Evolutionary conservation across 805 yeast genomes (phyloP).

Genomic region (Phaffomyces thermotolerans): DNA sequence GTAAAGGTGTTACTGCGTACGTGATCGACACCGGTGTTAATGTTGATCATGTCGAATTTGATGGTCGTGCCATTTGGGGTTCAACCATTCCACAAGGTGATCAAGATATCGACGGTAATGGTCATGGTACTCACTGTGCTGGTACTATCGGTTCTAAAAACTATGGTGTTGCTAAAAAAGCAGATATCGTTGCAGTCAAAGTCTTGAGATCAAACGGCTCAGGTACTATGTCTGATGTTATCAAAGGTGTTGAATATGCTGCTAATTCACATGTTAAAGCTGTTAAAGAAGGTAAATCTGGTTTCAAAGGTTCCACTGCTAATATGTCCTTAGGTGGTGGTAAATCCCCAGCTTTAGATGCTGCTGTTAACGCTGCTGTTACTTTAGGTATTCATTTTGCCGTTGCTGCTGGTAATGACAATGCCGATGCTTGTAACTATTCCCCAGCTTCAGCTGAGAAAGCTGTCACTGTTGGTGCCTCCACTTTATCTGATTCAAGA

Average conservation of each 20-base stretch:
- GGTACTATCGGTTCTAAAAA: slow-evolving; percentile 81
- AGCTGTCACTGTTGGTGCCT: slow-evolving; percentile 93
- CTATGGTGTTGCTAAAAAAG: slow-evolving; percentile 81
- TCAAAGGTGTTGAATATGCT: slow-evolving; percentile 80
- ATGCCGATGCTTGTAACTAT: slow-evolving; percentile 84
- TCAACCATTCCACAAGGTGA: slow-evolving; percentile 69
- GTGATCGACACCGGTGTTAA: slow-evolving; percentile 88
- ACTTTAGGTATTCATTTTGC: slow-evolving; percentile 86
- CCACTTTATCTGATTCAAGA: slow-evolving; percentile 79
- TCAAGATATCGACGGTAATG: slow-evolving; percentile 73
- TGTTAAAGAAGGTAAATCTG: slow-evolving; percentile 44
- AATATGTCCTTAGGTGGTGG: slow-evolving; percentile 97
- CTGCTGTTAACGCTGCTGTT: slow-evolving; percentile 87
- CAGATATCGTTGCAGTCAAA: slow-evolving; percentile 73
- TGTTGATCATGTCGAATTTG: slow-evolving; percentile 68
- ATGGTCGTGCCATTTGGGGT: slow-evolving; percentile 83
- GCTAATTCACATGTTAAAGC: slow-evolving; percentile 61
- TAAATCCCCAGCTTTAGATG: slow-evolving; percentile 75
- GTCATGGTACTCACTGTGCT: slow-evolving; percentile 97
- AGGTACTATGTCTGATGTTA: slow-evolving; percentile 77
- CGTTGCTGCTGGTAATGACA: slow-evolving; percentile 95
- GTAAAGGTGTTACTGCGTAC: slow-evolving; percentile 80
- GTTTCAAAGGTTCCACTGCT: slow-evolving; percentile 79
- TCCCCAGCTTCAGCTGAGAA: slow-evolving; percentile 86
- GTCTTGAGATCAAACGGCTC: slow-evolving; percentile 78